Percentiles rank a stretch among this genome's conserved stretches.
phyloP scores from a whole-genome alignment of 2,329 filamentous ascomycete species.

The Diaporthe caulivora region DNA sequence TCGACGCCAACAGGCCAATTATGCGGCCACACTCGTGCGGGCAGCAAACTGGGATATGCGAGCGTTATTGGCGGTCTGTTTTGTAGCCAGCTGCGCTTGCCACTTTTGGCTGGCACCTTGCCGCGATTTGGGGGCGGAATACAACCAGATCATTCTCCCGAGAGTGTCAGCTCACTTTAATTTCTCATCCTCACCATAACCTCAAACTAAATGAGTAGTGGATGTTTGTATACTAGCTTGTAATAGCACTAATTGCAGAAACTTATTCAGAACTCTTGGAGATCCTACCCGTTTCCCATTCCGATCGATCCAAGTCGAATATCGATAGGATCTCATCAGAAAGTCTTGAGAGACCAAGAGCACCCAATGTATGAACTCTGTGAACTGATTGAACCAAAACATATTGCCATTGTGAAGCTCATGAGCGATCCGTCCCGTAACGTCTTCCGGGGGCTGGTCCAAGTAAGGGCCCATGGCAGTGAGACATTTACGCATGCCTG shows the following conservation, averaged over 20 bases:
- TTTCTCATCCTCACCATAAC: no score
- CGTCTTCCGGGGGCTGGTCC: background rate
- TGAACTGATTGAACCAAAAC: background rate
- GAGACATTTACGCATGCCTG: background rate
- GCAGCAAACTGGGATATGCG: no score
- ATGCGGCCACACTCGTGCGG: no score
- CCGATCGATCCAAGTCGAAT: background rate
- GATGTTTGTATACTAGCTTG: background rate
- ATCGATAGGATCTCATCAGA: background rate
- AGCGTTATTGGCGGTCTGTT: no score
- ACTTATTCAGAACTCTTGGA: background rate
- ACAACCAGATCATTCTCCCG: no score
- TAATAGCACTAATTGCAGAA: background rate
- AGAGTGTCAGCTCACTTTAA: no score
- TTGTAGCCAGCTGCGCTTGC: no score
- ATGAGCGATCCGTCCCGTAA: background rate
- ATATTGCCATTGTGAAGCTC: background rate
- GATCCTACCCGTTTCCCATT: background rate
- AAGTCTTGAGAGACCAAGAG: background rate
- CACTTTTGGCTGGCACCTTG: no score
- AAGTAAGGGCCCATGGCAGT: background rate
- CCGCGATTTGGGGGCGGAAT: no score
- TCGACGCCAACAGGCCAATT: no score
- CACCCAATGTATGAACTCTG: background rate
- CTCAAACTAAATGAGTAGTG: no score